phyloP scores from a whole-genome alignment of 306 rosid genomes.

The Fragaria vesca region DNA sequence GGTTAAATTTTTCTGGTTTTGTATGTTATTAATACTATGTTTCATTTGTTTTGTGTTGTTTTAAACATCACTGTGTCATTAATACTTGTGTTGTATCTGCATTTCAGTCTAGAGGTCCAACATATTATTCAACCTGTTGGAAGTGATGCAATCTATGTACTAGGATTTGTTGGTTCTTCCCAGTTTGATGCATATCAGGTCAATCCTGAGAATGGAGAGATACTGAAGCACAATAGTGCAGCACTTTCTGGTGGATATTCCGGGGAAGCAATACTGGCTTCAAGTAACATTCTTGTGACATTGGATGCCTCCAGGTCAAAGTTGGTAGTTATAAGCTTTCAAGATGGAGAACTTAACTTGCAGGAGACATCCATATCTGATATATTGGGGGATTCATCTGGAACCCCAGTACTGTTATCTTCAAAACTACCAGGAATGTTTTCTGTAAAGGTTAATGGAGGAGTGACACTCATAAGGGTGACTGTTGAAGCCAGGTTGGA shows the following conservation, averaged over 20 bases:
- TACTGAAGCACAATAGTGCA: conserved; percentile 54
- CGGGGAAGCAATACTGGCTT: conserved; percentile 65
- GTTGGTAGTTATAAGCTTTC: conserved; percentile 55
- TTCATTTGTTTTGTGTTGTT: conserved; percentile 10
- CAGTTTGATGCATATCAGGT: conserved; percentile 58
- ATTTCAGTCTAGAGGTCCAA: conserved; percentile 74
- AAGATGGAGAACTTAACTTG: conserved; percentile 57
- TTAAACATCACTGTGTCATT: conserved; percentile 25
- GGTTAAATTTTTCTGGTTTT: conserved; percentile 13
- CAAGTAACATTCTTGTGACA: conserved; percentile 62
- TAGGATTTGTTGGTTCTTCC: conserved; percentile 67
- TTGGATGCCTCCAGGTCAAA: conserved; percentile 66
- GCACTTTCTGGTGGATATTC: conserved; percentile 55
- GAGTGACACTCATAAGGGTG: conserved; percentile 48
- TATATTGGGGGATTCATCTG: conserved; percentile 51
- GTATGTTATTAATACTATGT: not conserved
- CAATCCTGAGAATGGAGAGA: conserved; percentile 68
- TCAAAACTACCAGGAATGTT: conserved; percentile 68
- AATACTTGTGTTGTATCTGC: conserved; percentile 35
- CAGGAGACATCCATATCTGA: conserved; percentile 51
- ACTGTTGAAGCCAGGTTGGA: conserved; percentile 63
- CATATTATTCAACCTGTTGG: conserved; percentile 60
- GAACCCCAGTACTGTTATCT: conserved; percentile 56
- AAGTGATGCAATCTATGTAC: conserved; percentile 50
- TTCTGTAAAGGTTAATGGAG: conserved; percentile 53